phyloP scores from a whole-genome alignment of 148 eudicot species.

The Mesembryanthemum crystallinum region DNA sequence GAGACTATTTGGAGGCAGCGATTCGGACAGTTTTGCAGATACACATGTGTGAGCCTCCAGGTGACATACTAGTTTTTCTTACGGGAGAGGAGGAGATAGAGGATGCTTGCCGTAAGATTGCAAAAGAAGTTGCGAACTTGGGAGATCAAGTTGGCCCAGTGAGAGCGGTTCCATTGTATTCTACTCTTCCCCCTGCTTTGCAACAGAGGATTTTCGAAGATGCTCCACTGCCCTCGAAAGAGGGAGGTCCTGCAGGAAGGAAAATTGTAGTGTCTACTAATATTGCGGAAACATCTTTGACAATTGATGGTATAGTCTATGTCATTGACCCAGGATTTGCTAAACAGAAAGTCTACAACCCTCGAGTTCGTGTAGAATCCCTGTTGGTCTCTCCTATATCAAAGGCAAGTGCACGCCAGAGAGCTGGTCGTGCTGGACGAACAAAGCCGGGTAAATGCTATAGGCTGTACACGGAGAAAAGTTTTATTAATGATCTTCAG shows the following conservation, averaged over 20 bases:
- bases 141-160: slow-evolving; percentile 60
- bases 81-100: slow-evolving; percentile 81
- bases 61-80: slow-evolving; percentile 74
- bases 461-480: slow-evolving; percentile 71
- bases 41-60: slow-evolving; percentile 65
- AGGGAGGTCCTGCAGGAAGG: slow-evolving; percentile 75
- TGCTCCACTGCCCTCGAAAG: slow-evolving; percentile 59
- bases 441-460: slow-evolving; percentile 75
- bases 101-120: slow-evolving; percentile 56
- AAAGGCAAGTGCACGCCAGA: slow-evolving; percentile 70
- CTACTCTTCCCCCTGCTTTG: slow-evolving; percentile 73
- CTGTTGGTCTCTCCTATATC: slow-evolving; percentile 68
- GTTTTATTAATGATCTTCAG: slow-evolving; percentile 73
- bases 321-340: slow-evolving; percentile 74
- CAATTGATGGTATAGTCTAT: slow-evolving; percentile 72
- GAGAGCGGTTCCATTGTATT: slow-evolving; percentile 58
- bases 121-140: slow-evolving; percentile 43
- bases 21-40: slow-evolving; percentile 84
- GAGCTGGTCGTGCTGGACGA: slow-evolving; percentile 84
- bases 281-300: slow-evolving; percentile 70
- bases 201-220: slow-evolving; percentile 74
- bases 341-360: slow-evolving; percentile 67
- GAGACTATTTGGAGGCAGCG: slow-evolving; percentile 88
- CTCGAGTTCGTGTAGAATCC: slow-evolving; percentile 69
- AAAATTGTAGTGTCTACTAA: slow-evolving; percentile 72